Conservation (phyloP, 805 yeast genomes). For the Scheffersomyces lignosus region DNA sequence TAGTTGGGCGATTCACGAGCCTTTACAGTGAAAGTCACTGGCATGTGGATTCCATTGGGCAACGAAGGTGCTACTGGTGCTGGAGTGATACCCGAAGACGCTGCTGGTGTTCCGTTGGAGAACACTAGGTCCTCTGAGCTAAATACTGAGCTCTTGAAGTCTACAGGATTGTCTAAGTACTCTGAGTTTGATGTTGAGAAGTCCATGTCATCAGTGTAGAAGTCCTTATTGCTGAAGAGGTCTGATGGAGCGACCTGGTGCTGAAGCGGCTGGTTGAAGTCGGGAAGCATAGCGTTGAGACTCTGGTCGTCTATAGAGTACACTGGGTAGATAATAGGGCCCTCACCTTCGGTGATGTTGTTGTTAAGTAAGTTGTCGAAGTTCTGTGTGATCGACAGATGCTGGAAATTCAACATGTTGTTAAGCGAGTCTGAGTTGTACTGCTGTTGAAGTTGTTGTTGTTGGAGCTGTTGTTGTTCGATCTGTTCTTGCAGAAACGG, state of each 20-base stretch:
- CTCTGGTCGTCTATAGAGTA: constrained; percentile 19
- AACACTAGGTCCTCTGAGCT: too few relatives aligned
- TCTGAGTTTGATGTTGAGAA: background rate
- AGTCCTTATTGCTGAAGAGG: background rate
- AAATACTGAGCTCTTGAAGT: background rate
- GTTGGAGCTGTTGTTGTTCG: too few relatives aligned
- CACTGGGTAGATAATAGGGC: constrained; percentile 39
- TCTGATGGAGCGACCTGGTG: background rate
- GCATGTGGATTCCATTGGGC: constrained; percentile 8
- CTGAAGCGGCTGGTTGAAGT: constrained; percentile 1
- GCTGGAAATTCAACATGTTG: constrained; percentile 14
- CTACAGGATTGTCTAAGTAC: background rate
- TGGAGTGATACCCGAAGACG: background rate
- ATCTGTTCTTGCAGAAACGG: background rate
- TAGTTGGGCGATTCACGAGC: constrained; percentile 3
- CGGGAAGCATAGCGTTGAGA: background rate
- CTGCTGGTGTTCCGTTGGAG: background rate
- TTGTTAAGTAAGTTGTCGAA: constrained; percentile 34
- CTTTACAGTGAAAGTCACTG: constrained; percentile 3
- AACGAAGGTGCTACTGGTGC: background rate
- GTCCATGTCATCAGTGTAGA: background rate
- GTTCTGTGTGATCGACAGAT: constrained; percentile 19
- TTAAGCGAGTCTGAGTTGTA: constrained; percentile 3
- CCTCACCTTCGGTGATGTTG: constrained; percentile 17
- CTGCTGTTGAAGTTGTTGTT: constrained; percentile 1